Conservation (phyloP, 495 filamentous ascomycete genomes). For the Hapsidospora chrysogenum region DNA sequence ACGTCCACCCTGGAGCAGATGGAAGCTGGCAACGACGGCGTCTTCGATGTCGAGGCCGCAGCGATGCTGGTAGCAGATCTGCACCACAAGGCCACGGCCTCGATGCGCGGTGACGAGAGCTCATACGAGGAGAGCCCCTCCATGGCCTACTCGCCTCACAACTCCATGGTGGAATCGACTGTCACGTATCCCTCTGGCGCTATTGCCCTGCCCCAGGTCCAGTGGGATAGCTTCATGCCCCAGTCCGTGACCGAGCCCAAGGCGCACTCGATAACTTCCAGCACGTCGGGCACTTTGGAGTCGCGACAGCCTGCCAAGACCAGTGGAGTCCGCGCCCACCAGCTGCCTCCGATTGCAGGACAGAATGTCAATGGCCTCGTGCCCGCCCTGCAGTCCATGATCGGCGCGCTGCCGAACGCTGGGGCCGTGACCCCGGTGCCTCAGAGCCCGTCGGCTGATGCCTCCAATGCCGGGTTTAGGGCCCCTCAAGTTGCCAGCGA, state of each 20-base stretch:
- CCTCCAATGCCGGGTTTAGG: slow-evolving; percentile 50
- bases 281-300: slow-evolving; percentile 49
- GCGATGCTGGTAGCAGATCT: slow-evolving; percentile 98
- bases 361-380: slow-evolving; percentile 43
- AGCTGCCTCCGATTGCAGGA: slow-evolving; percentile 51
- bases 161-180: slow-evolving; percentile 49
- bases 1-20: slow-evolving; percentile 84
- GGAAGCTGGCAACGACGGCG: slow-evolving; percentile 83
- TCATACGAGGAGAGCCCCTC: slow-evolving; percentile 53
- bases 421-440: slow-evolving; percentile 65
- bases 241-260: slow-evolving; percentile 46
- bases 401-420: slow-evolving; percentile 50
- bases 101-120: slow-evolving; percentile 41
- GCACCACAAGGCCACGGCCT: slow-evolving; percentile 86
- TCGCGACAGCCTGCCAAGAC: slow-evolving; percentile 41
- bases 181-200: slow-evolving; percentile 56
- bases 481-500: slow-evolving; percentile 54
- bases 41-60: slow-evolving; percentile 94
- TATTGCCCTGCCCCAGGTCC: slow-evolving; percentile 49
- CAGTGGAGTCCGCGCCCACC: slow-evolving; percentile 32
- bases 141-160: slow-evolving; percentile 56
- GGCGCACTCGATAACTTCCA: slow-evolving; percentile 47
- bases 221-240: slow-evolving; percentile 73
- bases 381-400: slow-evolving; percentile 48
- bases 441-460: slow-evolving; percentile 44